Base-by-base conservation (phyloP, 345 rosid species). In the Linum lewisii region DNA sequence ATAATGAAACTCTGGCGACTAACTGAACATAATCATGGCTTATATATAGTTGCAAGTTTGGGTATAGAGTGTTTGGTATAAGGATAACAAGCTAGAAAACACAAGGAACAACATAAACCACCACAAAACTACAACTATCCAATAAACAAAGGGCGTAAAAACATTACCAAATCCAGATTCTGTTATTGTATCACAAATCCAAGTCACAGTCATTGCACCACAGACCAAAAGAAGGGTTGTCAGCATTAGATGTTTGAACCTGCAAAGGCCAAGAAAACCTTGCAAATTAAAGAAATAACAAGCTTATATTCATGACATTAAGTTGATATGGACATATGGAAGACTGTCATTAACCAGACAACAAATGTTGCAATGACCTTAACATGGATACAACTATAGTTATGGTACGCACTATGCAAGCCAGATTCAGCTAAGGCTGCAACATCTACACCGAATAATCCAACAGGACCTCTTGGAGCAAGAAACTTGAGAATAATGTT, bases 131-230 rank as follows among this genome's bases (percentile, higher is more conserved):
- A 59, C 22, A 42, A 54, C 26, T 21, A 10, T 15, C 22, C 15
- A 57, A 14, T 21, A 38, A 57, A 49, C 25, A 49, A 64, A 42
- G 47, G 56, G 24, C 0, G 25, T 52, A 20, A 52, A 24, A 52
- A 24, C 25, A 8, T n/a, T 85, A 92, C 98, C 98, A 74, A 92
- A 88, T 72, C 96, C 98, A 51, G 98, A 88, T 66, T 92, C 96
- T 53, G 96, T 74, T 69, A 92, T 83, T 0, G 95, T 92, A 72
- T 92, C 96, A 69, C 93, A 84, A 59, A 92, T 86, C 98, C 98
- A 92, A 14, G 96, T 84, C 82, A 79, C 78, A 22, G 90, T 79
- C 96, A 88, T 88, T 57, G 98, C 98, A 71, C 96, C 96, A 59
- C 85, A 92, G 59, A 86, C 96, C 77, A 92, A 75, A n/a, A 92